These are phyloP conservation scores for Aspergillus floridensis DNA, from an alignment of 2,329 filamentous ascomycete species.

Conservation along the genomic window DNA sequence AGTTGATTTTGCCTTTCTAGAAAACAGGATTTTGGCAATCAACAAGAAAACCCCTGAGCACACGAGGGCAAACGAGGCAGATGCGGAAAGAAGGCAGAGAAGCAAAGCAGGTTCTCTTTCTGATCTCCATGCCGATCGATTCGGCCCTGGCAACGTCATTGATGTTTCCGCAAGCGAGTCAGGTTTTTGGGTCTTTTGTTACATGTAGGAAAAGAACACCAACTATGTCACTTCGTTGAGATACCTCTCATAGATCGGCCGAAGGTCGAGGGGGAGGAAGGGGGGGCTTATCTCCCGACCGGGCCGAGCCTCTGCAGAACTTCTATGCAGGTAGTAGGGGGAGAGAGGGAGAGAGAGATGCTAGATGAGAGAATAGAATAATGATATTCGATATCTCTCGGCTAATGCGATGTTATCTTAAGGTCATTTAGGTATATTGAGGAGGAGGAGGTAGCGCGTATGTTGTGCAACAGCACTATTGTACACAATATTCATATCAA, in stretches of 20 bases:
- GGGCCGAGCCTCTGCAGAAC: slow-evolving; percentile 23
- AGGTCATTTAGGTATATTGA: background rate
- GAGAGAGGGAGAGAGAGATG: background rate
- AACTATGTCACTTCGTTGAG: background rate
- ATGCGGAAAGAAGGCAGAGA: background rate
- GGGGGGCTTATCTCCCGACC: slow-evolving; percentile 14
- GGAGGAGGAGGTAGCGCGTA: slow-evolving; percentile 2
- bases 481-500: background rate
- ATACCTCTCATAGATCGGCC: slow-evolving; percentile 8
- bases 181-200: background rate
- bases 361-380: background rate
- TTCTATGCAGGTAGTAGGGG: background rate
- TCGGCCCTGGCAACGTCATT: background rate
- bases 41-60: background rate
- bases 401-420: background rate
- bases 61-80: background rate
- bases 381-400: background rate
- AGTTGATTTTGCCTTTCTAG: background rate
- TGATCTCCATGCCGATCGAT: background rate
- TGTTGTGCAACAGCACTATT: slow-evolving; percentile 15
- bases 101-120: too few species aligned
- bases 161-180: background rate
- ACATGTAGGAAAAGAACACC: background rate
- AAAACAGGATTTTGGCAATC: background rate
- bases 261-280: background rate